phyloP scores from a whole-genome alignment of 1,284 basidiomycete genomes.

The Heterobasidion annosum region DNA sequence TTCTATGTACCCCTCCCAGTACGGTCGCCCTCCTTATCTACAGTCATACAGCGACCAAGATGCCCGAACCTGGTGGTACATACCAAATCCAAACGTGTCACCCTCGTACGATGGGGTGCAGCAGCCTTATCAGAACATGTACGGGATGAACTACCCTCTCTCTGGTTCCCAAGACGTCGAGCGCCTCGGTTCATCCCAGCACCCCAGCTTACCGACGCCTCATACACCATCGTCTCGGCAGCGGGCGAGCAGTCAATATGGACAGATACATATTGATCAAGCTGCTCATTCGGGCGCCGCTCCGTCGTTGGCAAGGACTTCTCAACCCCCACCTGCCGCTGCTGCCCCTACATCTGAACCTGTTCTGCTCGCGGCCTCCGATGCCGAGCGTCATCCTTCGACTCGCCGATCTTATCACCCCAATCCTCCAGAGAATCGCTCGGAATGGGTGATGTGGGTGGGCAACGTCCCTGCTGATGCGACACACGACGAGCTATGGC shows the following conservation, averaged over 20 bases:
- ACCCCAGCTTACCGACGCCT: neutral
- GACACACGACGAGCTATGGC: slow-evolving; percentile 82
- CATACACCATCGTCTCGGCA: neutral
- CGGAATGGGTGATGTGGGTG: slow-evolving; percentile 95
- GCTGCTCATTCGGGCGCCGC: neutral
- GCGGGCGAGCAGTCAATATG: neutral
- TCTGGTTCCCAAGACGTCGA: neutral
- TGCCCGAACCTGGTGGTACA: slow-evolving; percentile 47
- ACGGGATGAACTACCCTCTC: slow-evolving; percentile 23
- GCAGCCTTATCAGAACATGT: slow-evolving; percentile 29
- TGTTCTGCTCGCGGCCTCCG: slow-evolving; percentile 5
- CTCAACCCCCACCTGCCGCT: neutral
- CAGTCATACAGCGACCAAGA: slow-evolving; percentile 28
- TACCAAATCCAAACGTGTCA: slow-evolving; percentile 20
- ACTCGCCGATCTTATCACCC: slow-evolving; percentile 40
- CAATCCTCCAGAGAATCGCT: slow-evolving; percentile 62
- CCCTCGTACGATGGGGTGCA: slow-evolving; percentile 25
- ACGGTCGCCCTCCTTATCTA: slow-evolving; percentile 26
- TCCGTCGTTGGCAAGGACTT: neutral
- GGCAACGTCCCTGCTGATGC: slow-evolving; percentile 86
- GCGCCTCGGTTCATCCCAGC: slow-evolving; percentile 8
- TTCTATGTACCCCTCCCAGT: slow-evolving; percentile 27
- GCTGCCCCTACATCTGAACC: neutral
- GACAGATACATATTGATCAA: neutral
- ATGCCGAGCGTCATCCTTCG: slow-evolving; percentile 2